These are phyloP conservation scores for Aspergillus leporis DNA, from an alignment of 495 filamentous ascomycete genomes.

Conservation along the genomic window DNA sequence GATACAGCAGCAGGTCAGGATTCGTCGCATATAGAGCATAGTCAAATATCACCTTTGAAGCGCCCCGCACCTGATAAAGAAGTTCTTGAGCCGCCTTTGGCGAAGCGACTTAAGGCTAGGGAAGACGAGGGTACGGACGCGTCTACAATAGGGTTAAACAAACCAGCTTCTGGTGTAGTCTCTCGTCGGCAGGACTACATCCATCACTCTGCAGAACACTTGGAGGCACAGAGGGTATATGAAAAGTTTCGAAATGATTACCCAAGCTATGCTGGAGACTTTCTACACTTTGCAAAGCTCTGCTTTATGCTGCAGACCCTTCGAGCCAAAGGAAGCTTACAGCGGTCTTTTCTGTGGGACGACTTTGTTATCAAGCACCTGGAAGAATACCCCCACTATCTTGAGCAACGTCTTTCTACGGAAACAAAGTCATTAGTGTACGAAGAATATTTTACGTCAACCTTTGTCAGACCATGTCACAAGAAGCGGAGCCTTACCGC, in stretches of 20 bases:
- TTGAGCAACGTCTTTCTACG: constrained; percentile 23
- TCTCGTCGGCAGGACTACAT: constrained; percentile 30
- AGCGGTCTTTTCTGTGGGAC: constrained; percentile 60
- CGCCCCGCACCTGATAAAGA: constrained; percentile 16
- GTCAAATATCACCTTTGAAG: constrained; percentile 17
- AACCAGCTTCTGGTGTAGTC: constrained; percentile 17
- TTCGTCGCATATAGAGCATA: constrained; percentile 4
- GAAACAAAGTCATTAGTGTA: constrained; percentile 28
- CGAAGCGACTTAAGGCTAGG: constrained; percentile 16
- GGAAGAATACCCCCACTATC: constrained; percentile 38
- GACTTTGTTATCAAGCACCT: constrained; percentile 61
- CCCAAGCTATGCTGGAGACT: constrained; percentile 54
- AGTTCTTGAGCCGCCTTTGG: constrained; percentile 18
- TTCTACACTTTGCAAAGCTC: constrained; percentile 52
- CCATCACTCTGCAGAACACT: constrained; percentile 17
- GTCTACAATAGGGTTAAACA: constrained; percentile 10
- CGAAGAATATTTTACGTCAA: constrained; percentile 35
- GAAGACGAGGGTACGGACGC: background rate
- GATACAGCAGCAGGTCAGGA: background rate
- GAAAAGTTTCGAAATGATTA: constrained; percentile 58
- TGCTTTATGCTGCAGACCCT: constrained; percentile 56
- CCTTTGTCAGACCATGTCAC: constrained; percentile 29
- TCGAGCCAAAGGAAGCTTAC: constrained; percentile 35
- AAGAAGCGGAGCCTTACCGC: constrained; percentile 41
- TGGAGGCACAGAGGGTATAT: constrained; percentile 37